Base-by-base conservation (phyloP, 148 eudicot genomes). In the Fallopia convolvulus region DNA sequence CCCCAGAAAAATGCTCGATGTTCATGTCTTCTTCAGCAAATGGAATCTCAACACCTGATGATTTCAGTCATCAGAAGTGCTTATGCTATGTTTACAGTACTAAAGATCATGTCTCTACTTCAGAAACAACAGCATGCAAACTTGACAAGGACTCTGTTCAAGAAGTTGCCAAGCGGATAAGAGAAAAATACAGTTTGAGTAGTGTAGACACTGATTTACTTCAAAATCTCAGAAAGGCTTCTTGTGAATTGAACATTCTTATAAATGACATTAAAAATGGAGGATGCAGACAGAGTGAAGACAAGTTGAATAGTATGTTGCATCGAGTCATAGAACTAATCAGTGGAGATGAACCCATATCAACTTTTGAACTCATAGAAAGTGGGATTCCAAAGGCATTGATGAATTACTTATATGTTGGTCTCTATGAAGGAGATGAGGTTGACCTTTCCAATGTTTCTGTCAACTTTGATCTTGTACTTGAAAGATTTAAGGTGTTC, bases 361-460 rank as follows among this genome's bases (percentile, higher is more conserved):
- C 99, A 56, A 92, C 94, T 80, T 95, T 95, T 88, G 99, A 92
- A 72, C 87, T 95, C 78, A 83, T 92, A 50, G 99, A 90, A 79
- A 95, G 99, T 88, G 97, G 99, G 65, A 88, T 92, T 72, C 76
- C 89, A 39, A 91, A 85, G 79, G 88, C 94, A 72, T 72, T 95
- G 70, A 80, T 89, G 48, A 86, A 80, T 72, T 95, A 86, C 80
- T 84, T 95, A n/a, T 85, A 84, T 12, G 82, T 80, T 77, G 90
- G 87, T 60, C 82, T 77, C 63, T 87, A 81, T 80, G 55, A 76
- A 36, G 46, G 74, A 75, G 83, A 76, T 50, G 80, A 75, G 68
- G 63, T 78, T 79, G 77, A 72, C 77, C 50, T 55, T 72, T 46
- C 72, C 74, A 76, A 75, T 75, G 79, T 76, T 61, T 39, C 17